Evolutionary conservation across 2,329 filamentous ascomycete species (phyloP).

Genomic region (Purpureocillium lavendulum): DNA sequence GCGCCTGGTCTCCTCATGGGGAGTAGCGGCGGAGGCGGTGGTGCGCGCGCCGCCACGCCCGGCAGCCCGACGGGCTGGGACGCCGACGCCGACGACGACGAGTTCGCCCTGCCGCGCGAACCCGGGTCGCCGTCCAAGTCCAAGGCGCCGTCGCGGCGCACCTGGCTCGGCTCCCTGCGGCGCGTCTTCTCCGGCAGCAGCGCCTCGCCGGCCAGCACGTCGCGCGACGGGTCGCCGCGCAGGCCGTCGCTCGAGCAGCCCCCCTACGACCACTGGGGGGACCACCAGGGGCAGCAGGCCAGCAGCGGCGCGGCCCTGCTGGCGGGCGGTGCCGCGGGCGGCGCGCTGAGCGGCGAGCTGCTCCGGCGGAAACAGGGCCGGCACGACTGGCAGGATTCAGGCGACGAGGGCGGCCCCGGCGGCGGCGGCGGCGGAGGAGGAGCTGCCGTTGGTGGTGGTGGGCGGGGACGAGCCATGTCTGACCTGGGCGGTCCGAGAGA

Average conservation of each 20-base stretch:
- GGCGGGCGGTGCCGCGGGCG: slow-evolving; percentile 28
- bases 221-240: slow-evolving; percentile 15
- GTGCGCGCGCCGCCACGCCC: neutral
- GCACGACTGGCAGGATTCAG: slow-evolving; percentile 38
- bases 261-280: slow-evolving; percentile 36
- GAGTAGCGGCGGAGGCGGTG: neutral
- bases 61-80: slow-evolving; percentile 11
- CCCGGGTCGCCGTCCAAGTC: slow-evolving; percentile 49
- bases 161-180: slow-evolving; percentile 61
- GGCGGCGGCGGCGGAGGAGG: slow-evolving; percentile 20
- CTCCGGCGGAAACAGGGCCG: slow-evolving; percentile 47
- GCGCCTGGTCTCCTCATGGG: slow-evolving; percentile 34
- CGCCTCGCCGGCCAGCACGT: neutral
- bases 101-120: slow-evolving; percentile 22
- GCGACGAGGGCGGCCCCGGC: slow-evolving; percentile 13
- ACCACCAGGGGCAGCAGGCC: slow-evolving; percentile 10
- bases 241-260: slow-evolving; percentile 21
- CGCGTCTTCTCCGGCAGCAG: slow-evolving; percentile 49
- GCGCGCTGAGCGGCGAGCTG: slow-evolving; percentile 37
- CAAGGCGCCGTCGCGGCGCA: slow-evolving; percentile 42
- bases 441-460: slow-evolving; percentile 13
- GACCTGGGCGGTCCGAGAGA: too few relatives aligned
- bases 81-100: slow-evolving; percentile 18
- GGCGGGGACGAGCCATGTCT: too few relatives aligned
- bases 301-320: too few relatives aligned